Evolutionary conservation across 2,329 filamentous ascomycete genomes (phyloP), one percentile per base, ranked within the genome.

Genomic region (Dactylellina sp.): DNA sequence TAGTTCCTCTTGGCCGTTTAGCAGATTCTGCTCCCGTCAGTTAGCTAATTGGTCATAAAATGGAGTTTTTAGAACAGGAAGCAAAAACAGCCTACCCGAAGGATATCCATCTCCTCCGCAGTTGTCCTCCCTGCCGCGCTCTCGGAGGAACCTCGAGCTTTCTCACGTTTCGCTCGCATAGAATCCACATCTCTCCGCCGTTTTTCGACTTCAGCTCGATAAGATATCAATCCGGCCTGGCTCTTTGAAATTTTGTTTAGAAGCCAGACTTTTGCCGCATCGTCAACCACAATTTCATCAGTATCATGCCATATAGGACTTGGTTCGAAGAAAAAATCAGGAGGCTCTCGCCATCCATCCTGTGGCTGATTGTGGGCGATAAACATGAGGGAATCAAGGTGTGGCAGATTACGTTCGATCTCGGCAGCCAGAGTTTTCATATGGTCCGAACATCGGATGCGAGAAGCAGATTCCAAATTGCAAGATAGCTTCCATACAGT

Each of bases 301-400:
- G 97, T 93, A 78, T 99, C 96, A 79, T 97, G 90, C 95, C 96
- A 99, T 25, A 99, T 91, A 0, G 95, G 94, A 80, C 93, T 97
- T 0, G 95, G 91, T 81, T 99, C 95, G 78, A 99, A 99, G 9
- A 83, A 84, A 81, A 95, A 91, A 81, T 97, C 90, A 0, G 86
- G 79, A 0, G 95, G 95, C 79, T 98, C 94, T 79, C 92, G 89
- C 85, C 91, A 96, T 57, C 86, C 83, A 22, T 87, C 87, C 77
- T 91, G 88, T 7, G 70, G 70, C 25, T 66, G 61, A 79, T 99
- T 99, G 83, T 99, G 95, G 75, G 91, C 89, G 66, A 96, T 89
- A 81, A 97, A 99, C 95, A 99, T 99, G 86, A 97, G 92, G 18
- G 93, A 96, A 81, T 99, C 96, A 42, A 99, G 86, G 49, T 90